Base-by-base conservation (phyloP, 331 rosid genomes). In the Pyracantha coccinea region DNA sequence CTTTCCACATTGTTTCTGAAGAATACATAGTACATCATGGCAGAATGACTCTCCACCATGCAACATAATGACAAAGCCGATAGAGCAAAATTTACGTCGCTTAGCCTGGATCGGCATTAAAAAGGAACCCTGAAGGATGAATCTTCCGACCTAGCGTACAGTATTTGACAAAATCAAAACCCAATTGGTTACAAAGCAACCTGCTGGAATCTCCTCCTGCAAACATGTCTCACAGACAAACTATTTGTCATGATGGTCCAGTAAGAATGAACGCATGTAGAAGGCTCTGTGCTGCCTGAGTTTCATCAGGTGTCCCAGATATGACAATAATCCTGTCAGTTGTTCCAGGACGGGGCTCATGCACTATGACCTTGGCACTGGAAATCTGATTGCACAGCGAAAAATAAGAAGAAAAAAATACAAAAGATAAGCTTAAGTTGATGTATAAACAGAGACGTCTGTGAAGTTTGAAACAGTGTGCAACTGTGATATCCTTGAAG, bases 201-300 rank as follows among this genome's bases (percentile, higher is more conserved):
- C 24, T 65, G 47, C 54, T 24, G 28, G 57, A 73, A 31, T 45
- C 12, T 74, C 33, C 75, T 19, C 32, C 45, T 73, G 57, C 63
- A 60, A 66, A 71, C 9, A 9, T 73, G 77, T 50, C 64, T 62
- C 70, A 24, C 45, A 68, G 58, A 72, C 31, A 41, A 28, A 33
- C 19, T 8, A 64, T 2, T 73, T 67, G 81, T 38, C 87, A 85
- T 77, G 88, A 92, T 55, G 96, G 85, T 76, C 99, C 99, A 12
- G 95, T 85, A 53, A 92, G 97, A 80, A 95, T 95, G 77, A 90
- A 95, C 21, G 99, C 96, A 76, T 90, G 99, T 44, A 95, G 93
- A 71, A 95, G 97, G 82, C 96, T 89, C 83, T 95, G 97, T 3
- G 99, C 99, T 29, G 99, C 96, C 80, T 95, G 96, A 45, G 97